Evolutionary conservation across 441 rosid genomes (phyloP).

Genomic region (Populus tomentosa): DNA sequence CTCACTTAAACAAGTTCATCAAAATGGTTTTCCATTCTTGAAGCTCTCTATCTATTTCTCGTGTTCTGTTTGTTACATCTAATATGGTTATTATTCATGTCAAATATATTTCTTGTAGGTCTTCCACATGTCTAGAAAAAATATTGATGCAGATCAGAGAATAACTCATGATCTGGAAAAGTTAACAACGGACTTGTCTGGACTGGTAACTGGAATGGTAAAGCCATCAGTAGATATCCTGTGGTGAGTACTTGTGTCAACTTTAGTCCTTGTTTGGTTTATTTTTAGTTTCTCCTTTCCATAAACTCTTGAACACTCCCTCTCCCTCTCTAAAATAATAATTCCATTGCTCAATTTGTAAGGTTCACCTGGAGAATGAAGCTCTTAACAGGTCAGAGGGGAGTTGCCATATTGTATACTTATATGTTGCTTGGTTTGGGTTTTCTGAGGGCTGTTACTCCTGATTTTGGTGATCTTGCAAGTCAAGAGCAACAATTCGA

Average conservation of each 20-base stretch:
- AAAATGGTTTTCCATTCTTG: background rate
- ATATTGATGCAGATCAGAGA: constrained; percentile 96
- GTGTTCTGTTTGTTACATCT: background rate
- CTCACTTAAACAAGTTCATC: background rate
- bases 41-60: background rate
- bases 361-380: constrained; percentile 99
- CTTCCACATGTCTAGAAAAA: constrained; percentile 88
- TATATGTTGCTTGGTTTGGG: constrained; percentile 98
- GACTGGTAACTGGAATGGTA: constrained; percentile 97
- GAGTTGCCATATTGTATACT: constrained; percentile 91
- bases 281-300: background rate
- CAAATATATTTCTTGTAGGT: constrained; percentile 45
- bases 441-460: constrained; percentile 85
- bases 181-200: constrained; percentile 79
- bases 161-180: constrained; percentile 94
- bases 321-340: constrained; percentile 1
- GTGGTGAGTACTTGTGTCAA: constrained; percentile 54
- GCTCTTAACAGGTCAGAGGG: constrained; percentile 93
- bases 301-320: background rate
- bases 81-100: background rate
- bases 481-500: constrained; percentile 92
- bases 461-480: constrained; percentile 94
- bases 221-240: constrained; percentile 97
- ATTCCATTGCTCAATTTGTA: constrained; percentile 21
- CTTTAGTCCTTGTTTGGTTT: background rate